Percentiles rank a stretch among this genome's conserved stretches.
phyloP scores from a whole-genome alignment of 208 protist species.

The Pavlovales sp. region DNA sequence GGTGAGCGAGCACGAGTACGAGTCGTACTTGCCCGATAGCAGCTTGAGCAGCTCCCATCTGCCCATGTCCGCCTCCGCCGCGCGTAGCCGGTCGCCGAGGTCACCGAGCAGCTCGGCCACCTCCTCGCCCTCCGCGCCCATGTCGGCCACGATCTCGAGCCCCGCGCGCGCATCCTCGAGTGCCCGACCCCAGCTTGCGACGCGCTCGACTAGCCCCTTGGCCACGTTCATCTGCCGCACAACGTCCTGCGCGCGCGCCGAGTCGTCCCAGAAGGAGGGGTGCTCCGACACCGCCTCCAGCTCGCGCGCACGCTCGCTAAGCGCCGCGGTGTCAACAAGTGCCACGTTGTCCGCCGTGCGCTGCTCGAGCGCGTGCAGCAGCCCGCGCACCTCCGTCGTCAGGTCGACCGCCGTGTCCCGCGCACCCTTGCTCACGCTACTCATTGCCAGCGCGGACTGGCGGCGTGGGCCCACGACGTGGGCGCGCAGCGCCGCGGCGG shows the following conservation, averaged over 20 bases:
- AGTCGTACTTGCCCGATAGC: constrained; percentile 19
- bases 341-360: background rate
- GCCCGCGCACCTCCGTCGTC: background rate
- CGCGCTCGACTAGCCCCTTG: background rate
- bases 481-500: no score
- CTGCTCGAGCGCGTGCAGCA: background rate
- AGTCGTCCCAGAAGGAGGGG: constrained; percentile 37
- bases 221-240: background rate
- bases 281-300: background rate
- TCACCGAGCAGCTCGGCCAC: background rate
- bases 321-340: background rate
- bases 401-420: no score
- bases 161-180: constrained; percentile 3
- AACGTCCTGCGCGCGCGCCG: background rate
- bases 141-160: constrained; percentile 11
- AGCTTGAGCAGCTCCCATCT: constrained; percentile 32
- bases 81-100: background rate
- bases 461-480: no score
- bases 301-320: background rate
- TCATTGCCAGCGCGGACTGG: no score
- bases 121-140: background rate
- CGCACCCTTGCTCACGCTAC: no score
- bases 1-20: constrained; percentile 11
- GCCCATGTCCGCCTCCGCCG: background rate
- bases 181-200: background rate